A percentile compares a stretch with the other conserved stretches of the same genome.
These are phyloP conservation scores for Lumnitzera littorea DNA, from an alignment of 345 rosid genomes.

Conservation along the genomic window DNA sequence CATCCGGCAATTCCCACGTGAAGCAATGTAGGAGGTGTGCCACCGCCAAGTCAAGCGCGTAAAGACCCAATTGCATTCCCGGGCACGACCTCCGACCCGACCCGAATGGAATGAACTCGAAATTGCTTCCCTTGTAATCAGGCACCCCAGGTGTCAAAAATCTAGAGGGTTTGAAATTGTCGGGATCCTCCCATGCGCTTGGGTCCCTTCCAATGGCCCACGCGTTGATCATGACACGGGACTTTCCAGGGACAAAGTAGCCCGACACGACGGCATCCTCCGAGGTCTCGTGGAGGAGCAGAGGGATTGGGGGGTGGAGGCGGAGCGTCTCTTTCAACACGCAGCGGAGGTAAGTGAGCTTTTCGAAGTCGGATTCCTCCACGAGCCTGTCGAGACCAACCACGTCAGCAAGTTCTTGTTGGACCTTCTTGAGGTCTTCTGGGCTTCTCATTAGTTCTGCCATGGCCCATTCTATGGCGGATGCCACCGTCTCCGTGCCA, in stretches of 20 bases:
- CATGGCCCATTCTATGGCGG: conserved; percentile 44
- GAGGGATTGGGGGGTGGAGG: conserved; percentile 48
- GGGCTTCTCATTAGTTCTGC: conserved; percentile 39
- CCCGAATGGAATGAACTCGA: conserved; percentile 35
- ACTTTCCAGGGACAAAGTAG: conserved; percentile 23
- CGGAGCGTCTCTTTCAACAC: conserved; percentile 35
- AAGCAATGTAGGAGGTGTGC: conserved; percentile 31
- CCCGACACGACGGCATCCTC: conserved; percentile 21
- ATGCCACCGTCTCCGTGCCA: conserved; percentile 51
- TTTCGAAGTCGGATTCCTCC: conserved; percentile 37
- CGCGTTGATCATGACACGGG: conserved; percentile 32
- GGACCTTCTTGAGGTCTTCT: conserved; percentile 29
- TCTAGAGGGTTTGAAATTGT: conserved; percentile 26
- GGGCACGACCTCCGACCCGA: conserved; percentile 38
- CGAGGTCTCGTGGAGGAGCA: conserved; percentile 34
- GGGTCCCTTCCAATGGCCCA: conserved; percentile 40
- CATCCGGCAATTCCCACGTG: conserved; percentile 31
- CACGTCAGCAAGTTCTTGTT: conserved; percentile 35
- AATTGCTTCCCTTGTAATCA: conserved; percentile 27
- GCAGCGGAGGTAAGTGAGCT: conserved; percentile 32
- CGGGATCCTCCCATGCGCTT: conserved; percentile 20
- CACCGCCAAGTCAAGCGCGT: conserved; percentile 27
- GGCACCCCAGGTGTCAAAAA: conserved; percentile 20
- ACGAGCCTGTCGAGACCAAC: conserved; percentile 37
- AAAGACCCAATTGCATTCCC: conserved; percentile 37